phyloP scores from a whole-genome alignment of 2,329 filamentous ascomycete genomes.

The Fusarium multiceps region DNA sequence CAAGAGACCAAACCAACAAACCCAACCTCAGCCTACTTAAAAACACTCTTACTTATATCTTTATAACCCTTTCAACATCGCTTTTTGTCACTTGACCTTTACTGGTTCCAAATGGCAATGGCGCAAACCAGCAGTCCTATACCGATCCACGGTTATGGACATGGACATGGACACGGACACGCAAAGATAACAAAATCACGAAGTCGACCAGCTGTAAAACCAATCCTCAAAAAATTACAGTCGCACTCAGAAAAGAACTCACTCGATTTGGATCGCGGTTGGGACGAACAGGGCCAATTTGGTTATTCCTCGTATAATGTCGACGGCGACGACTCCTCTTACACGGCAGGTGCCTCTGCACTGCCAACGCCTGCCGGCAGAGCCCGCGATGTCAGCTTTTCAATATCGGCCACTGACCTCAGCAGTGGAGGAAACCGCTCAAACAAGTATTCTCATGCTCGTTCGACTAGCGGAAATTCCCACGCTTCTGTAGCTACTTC shows the following conservation, averaged over 20 bases:
- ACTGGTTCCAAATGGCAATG: slow-evolving; percentile 38
- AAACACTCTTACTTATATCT: slow-evolving; percentile 20
- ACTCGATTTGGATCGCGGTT: slow-evolving; percentile 69
- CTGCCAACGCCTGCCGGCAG: slow-evolving; percentile 35
- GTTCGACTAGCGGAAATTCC: slow-evolving; percentile 69
- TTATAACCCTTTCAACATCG: neutral
- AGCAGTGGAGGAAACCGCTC: slow-evolving; percentile 44
- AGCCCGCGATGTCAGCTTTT: slow-evolving; percentile 60
- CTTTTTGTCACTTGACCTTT: neutral
- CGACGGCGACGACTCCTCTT: slow-evolving; percentile 44
- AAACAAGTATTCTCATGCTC: slow-evolving; percentile 64
- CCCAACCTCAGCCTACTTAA: slow-evolving; percentile 21
- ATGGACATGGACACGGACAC: slow-evolving; percentile 34
- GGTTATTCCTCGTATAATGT: slow-evolving; percentile 46
- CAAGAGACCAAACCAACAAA: slow-evolving; percentile 16
- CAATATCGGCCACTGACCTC: slow-evolving; percentile 53
- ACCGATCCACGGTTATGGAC: slow-evolving; percentile 40
- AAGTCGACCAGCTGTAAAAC: slow-evolving; percentile 65
- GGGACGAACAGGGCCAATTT: slow-evolving; percentile 63
- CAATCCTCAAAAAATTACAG: slow-evolving; percentile 69
- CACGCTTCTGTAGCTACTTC: slow-evolving; percentile 67
- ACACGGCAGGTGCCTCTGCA: slow-evolving; percentile 39
- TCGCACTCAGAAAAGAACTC: slow-evolving; percentile 70
- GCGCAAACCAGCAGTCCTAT: slow-evolving; percentile 41
- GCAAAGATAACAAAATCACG: slow-evolving; percentile 58